These are phyloP conservation scores for Sporothrix brunneoviolacea DNA, from an alignment of 2,329 filamentous ascomycete species.

Conservation along the genomic window DNA sequence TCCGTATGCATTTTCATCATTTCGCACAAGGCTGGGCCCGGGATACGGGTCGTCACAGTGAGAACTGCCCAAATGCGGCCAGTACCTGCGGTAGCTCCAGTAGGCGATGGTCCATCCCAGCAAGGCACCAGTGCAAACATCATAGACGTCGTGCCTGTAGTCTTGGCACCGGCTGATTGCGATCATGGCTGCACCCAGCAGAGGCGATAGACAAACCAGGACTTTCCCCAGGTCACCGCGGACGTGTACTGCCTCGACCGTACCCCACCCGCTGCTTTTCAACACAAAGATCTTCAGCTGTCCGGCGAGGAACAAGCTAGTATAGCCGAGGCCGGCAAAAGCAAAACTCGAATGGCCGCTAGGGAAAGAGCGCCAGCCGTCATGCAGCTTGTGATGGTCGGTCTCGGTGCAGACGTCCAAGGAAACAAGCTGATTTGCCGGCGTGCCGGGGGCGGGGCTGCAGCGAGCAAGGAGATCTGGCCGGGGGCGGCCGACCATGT, in stretches of 20 bases:
- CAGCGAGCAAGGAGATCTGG: conserved; percentile 64
- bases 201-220: conserved; percentile 50
- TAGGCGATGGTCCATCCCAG: conserved; percentile 55
- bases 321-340: conserved; percentile 71
- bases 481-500: conserved; percentile 65
- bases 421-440: conserved; percentile 48
- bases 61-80: conserved; percentile 46
- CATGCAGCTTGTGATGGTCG: conserved; percentile 62
- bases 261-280: not conserved
- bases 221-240: conserved; percentile 46
- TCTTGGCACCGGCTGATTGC: conserved; percentile 64
- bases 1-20: conserved; percentile 26
- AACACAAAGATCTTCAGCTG: conserved; percentile 52
- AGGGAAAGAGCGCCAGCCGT: conserved; percentile 80
- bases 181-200: conserved; percentile 59
- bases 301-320: conserved; percentile 63
- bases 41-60: conserved; percentile 54
- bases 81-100: conserved; percentile 61
- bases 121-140: conserved; percentile 55
- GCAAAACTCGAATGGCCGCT: conserved; percentile 74
- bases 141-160: conserved; percentile 65
- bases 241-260: conserved; percentile 12
- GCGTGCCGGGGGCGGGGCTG: conserved; percentile 53
- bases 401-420: conserved; percentile 68
- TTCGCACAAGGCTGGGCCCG: conserved; percentile 27